Conservation (phyloP, 2,329 filamentous ascomycete genomes). For the Cladosporium sp. region DNA sequence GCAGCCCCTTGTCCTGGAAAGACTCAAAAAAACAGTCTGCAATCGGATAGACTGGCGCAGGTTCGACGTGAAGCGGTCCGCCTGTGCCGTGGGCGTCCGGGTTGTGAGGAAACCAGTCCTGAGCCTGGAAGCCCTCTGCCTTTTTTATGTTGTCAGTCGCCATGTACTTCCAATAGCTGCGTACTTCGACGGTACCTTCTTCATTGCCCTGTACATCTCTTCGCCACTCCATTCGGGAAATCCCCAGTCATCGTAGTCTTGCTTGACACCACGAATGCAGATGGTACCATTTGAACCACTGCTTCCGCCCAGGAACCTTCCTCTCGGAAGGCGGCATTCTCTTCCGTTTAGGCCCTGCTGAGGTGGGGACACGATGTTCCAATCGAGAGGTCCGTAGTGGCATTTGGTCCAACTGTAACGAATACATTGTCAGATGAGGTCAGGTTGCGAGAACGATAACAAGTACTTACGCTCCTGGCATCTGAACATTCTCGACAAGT, state of each 20-base stretch:
- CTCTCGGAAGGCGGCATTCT: constrained; percentile 46
- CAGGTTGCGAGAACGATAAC: not conserved
- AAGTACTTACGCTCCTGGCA: constrained; percentile 42
- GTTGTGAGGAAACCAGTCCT: constrained; percentile 30
- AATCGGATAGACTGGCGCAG: constrained; percentile 45
- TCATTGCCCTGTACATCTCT: constrained; percentile 34
- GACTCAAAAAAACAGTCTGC: constrained; percentile 29
- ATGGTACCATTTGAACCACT: constrained; percentile 48
- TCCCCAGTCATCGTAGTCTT: constrained; percentile 42
- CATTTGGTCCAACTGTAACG: constrained; percentile 42
- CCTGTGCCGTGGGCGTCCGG: constrained; percentile 27
- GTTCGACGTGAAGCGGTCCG: constrained; percentile 31
- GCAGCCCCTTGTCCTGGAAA: constrained; percentile 29
- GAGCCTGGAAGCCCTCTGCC: constrained; percentile 30
- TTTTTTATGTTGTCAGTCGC: not conserved
- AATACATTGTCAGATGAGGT: not conserved
- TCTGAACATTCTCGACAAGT: constrained; percentile 48
- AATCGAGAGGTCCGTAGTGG: constrained; percentile 46
- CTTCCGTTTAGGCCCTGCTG: constrained; percentile 43
- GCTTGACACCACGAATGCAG: constrained; percentile 44
- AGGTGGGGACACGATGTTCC: constrained; percentile 46
- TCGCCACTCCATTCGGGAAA: constrained; percentile 33
- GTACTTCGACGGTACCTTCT: constrained; percentile 22
- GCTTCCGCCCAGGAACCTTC: constrained; percentile 45
- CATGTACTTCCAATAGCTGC: not conserved